Evolutionary conservation across 2,329 filamentous ascomycete species (phyloP), one percentile per base, ranked within the genome.

Genomic region (Sporothrix globosa): DNA sequence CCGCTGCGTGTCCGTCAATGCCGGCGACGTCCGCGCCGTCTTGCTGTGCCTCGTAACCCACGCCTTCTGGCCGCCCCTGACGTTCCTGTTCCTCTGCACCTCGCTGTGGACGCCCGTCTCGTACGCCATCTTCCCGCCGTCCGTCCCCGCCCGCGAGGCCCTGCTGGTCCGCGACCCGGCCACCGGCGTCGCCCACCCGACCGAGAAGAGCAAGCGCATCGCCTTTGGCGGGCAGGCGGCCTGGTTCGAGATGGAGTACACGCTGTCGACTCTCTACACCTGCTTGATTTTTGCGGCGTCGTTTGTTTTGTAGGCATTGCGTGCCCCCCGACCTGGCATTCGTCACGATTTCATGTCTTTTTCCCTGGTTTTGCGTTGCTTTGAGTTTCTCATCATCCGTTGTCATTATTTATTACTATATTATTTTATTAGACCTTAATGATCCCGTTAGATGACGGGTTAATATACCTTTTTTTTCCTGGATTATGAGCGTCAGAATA

Each of bases 61-160:
- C 76, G 86, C 85, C 11, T 86, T 85, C 78, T 90, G 87, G 87
- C 87, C 87, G 10, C 87, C 87, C 0, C 75, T 88, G 65, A 84
- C 86, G 0, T 88, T 87, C 78, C 74, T 88, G 53, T 84, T 85
- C 75, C 81, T 85, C 65, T 83, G 82, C 79, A 83, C 80, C 53
- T 85, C 85, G 1, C 78, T 87, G 30, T 88, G 85, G 85, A 86
- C 83, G 0, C 88, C 88, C 0, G 82, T 90, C 56, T 80, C 82
- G 1, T 90, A 90, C 75, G 86, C 86, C 27, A 84, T 90, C 68
- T 85, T 85, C 73, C 88, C 88, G 0, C 88, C 88, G 0, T 78
- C 76, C 3, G 83, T 88, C 79, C 86, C 87, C 0, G 84, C 87
- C 44, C 83, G 88, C 19, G 87, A 89, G 76, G 82, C 86, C 2